Base-by-base conservation (phyloP, 2,329 filamentous ascomycete genomes). In the Diplocarpon rosae region DNA sequence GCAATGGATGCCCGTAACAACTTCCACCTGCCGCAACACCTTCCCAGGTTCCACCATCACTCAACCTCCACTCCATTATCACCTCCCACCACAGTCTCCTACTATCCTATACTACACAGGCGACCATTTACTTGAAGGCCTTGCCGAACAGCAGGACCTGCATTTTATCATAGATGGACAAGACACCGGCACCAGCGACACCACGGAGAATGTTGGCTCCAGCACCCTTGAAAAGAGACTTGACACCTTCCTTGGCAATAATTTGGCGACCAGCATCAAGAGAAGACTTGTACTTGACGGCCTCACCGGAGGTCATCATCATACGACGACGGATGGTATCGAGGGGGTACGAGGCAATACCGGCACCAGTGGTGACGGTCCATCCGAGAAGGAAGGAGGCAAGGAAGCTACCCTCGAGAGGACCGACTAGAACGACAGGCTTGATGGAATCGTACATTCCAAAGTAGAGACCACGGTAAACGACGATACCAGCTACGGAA, bases 391-490 rank as follows among this genome's bases (percentile, higher is more conserved):
- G 66, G 88, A 98, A 98, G 61, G 92, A 98, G 70, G 92, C 92
- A 66, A 98, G 76, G 89, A 98, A 98, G 86, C 90, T 95, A 76
- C 89, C 89, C 75, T 88, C 80, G 63, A 98, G 87, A 70, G 68
- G 55, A 69, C 92, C 92, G 69, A 84, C 80, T 59, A 98, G 87
- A 73, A 96, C 71, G 66, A 96, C 86, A 63, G 92, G 92, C 88
- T 98, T 98, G 80, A 98, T 83, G 63, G 92, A 98, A 78, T 98
- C 92, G 88, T 98, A 98, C 85, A 98, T 85, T 70, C 92, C 92
- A 85, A 98, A 98, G 89, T 98, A 98, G 65, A 98, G 88, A 95
- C 92, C 92, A 87, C 92, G 92, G 87, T 98, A 98, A 76, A 98
- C 92, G 65, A 98, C 73, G 72, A 98, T 98, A 84, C 92, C 92